Evolutionary conservation across 164 flowering plant species (phyloP), one percentile per base, ranked within the genome.

Genomic region (Chimonanthus salicifolius): DNA sequence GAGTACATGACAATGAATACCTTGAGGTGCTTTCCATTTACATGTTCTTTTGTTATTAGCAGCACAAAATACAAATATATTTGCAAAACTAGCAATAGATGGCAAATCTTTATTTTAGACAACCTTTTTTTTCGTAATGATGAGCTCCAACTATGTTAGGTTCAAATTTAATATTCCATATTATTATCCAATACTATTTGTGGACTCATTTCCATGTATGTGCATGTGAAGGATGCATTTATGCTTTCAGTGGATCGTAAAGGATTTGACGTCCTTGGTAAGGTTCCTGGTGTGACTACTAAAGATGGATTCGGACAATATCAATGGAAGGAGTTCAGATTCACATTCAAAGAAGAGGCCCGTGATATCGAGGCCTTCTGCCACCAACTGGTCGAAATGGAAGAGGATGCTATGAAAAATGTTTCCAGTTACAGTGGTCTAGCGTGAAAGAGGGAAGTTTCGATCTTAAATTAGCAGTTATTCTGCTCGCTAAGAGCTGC

Each of bases 201-300:
- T 54, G 7, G 9, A 20, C n/a, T 49, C 10, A 11, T 4, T 5
- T 4, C 48, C 49, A 6, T 65, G 48, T 72, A 49, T 13, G 0
- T 51, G 7, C 4, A 4, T 73, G 74, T 72, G 75, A 54, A 73
- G 98, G 97, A 92, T 80, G 97, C 97, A n/a, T 83, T 74, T 20
- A 69, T 92, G 80, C 79, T 88, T 3, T 92, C 97, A 5, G 63
- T 88, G 21, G 97, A 94, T 80, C 81, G 86, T 44, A 88, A 86
- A 80, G 98, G 98, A 71, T 84, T 94, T 72, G 92, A 90, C 64
- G 85, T 94, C 72, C 82, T 94, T 71, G 97, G 81, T 2, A 92
- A 84, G 81, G 88, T 87, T 72, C 80, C 82, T 13, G 75, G 86
- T 67, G 72, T 71, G 8, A 67, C 49, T 3, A 68, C 63, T 65